A percentile compares a stretch with the other conserved stretches of the same genome.
Conservation (phyloP, 441 rosid species). For the Gossypium trilobum region DNA sequence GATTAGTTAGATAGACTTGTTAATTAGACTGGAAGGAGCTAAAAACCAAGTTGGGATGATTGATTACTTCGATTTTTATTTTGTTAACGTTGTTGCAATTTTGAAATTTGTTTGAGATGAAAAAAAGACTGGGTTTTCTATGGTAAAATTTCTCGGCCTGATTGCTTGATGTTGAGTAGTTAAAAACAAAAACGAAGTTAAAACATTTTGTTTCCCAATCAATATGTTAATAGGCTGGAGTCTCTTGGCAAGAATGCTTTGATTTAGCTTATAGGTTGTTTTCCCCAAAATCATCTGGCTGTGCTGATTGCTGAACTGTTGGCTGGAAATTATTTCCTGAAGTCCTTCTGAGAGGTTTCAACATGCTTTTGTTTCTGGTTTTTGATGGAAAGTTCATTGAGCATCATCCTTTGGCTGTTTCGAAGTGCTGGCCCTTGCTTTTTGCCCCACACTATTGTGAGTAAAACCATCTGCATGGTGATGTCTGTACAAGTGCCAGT, state of each 20-base stretch:
- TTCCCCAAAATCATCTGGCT: not conserved
- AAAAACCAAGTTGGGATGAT: not conserved
- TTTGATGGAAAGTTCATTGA: not conserved
- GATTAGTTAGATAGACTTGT: not conserved
- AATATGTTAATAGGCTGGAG: not conserved
- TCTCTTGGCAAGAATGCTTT: not conserved
- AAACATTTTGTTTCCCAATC: not conserved
- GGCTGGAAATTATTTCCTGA: not conserved
- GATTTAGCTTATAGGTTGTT: not conserved
- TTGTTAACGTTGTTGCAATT: not conserved
- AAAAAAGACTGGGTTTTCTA: not conserved
- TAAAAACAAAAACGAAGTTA: not conserved
- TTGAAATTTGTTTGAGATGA: not conserved
- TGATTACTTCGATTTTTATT: not conserved
- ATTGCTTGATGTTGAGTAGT: not conserved
- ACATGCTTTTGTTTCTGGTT: not conserved
- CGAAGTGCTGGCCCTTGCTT: not conserved
- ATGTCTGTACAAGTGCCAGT: not conserved
- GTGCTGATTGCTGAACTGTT: conserved; percentile 3
- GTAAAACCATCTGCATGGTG: not conserved
- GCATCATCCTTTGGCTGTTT: not conserved
- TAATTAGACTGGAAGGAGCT: not conserved
- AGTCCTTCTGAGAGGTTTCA: not conserved
- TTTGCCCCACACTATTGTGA: not conserved
- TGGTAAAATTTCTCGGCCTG: not conserved